Evolutionary conservation across 106 monocot genomes (phyloP).

Genomic region (Gastrodia elata): DNA sequence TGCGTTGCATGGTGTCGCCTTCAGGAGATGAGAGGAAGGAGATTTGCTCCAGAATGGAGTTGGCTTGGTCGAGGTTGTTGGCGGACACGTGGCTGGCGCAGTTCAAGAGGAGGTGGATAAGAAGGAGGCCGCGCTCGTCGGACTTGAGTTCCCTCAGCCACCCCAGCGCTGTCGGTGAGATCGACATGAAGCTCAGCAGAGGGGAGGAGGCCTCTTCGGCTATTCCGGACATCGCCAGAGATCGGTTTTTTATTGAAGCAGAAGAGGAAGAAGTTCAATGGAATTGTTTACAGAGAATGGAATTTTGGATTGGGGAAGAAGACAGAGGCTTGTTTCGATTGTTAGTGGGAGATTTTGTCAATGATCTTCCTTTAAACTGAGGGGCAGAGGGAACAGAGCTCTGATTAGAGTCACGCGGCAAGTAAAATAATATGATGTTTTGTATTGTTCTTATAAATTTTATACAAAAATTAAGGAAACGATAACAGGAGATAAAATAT

Average conservation of each 20-base stretch:
- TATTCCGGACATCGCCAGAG: not conserved
- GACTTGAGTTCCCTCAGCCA: conserved; percentile 50
- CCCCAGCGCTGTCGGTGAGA: conserved; percentile 22
- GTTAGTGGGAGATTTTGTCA: no score
- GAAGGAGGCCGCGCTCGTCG: conserved; percentile 59
- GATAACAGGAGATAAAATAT: no score
- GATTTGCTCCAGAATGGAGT: conserved; percentile 48
- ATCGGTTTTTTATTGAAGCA: not conserved
- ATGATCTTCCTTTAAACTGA: not conserved
- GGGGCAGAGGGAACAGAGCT: not conserved
- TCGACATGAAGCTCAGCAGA: conserved; percentile 34
- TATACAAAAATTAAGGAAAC: no score
- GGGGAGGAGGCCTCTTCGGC: conserved; percentile 38
- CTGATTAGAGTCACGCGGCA: not conserved
- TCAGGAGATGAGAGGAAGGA: conserved; percentile 46
- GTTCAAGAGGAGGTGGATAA: conserved; percentile 70
- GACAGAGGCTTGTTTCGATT: not conserved
- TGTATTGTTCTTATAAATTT: no score
- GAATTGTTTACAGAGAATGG: conserved; percentile 5
- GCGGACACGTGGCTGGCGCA: conserved; percentile 51
- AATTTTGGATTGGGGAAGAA: not conserved
- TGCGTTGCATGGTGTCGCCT: conserved; percentile 73
- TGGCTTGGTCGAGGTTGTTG: conserved; percentile 38
- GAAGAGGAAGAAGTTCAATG: conserved; percentile 2
- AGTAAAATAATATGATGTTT: no score